Evolutionary conservation across 352 stramenopile genomes (phyloP), one percentile per base, ranked within the genome.

Genomic region (Globisporangium recalcitrans): DNA sequence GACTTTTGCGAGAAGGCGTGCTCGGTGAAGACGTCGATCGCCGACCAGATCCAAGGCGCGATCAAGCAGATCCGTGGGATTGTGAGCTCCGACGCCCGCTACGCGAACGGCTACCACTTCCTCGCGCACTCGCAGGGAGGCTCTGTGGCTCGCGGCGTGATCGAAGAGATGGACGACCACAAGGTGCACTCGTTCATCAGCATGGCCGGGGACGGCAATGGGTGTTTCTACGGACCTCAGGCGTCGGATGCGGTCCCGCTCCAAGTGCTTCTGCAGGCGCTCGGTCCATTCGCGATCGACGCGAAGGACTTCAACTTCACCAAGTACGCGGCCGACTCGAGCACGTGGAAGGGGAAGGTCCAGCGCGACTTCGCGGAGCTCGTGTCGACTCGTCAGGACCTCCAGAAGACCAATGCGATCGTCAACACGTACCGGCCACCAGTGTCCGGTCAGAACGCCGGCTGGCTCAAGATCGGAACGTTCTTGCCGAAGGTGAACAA

Each of bases 111-210:
- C 27, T 86, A 85, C 68, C 62, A 79, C 21, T 73, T 88, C 47
- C 70, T 88, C 10, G 75, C 49, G 0, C 73, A 85, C 38, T 88
- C 76, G 4, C 70, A 82, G 53, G 78, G 78, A 36, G 76, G 58
- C 3, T 52, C 77, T 22, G 61, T 86, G 27, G 71, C 75, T 51
- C 68, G 74, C 1, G 65, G 62, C 0, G 77, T 88, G 29, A 68
- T 82, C 26, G 76, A 88, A 64, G 48, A 80, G 40, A 82, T 79
- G 78, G 71, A 86, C 32, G 72, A 83, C 59, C 76, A 88, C 68
- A 79, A 80, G 1, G 71, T 72, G 4, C 63, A 86, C 46, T 72
- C 67, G 8, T 73, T 83, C 55, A 70, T 88, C 53, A 80, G 65
- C 26, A 44, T 88, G 11, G 76, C 76, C 0, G 74, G 71, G 4